phyloP scores from a whole-genome alignment of 371 early-diverging fungal genomes.

The Parasitella parasitica region DNA sequence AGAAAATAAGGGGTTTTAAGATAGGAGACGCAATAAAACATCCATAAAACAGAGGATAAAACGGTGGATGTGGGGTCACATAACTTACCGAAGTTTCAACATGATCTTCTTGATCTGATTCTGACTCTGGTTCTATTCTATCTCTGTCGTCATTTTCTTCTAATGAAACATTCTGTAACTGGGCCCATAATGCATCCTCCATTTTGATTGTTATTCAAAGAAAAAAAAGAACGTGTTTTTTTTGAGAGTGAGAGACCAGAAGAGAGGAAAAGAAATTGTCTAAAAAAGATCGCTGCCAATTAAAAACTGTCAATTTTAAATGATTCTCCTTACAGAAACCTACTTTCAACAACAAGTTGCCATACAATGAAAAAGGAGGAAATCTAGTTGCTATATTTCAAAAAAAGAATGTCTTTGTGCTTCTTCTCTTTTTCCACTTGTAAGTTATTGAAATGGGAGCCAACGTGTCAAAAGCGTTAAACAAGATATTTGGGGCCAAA shows the following conservation, averaged over 20 bases:
- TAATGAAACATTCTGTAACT: conserved; percentile 25
- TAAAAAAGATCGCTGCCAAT: not conserved
- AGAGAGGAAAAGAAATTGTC: not conserved
- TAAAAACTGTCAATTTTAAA: not conserved
- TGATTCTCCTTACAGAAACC: not conserved
- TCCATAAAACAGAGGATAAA: not conserved
- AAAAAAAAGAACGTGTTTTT: not conserved
- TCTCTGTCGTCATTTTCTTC: conserved; percentile 21
- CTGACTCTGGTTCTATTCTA: conserved; percentile 22
- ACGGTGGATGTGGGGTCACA: not conserved
- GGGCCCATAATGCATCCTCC: conserved; percentile 41
- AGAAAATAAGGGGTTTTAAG: not conserved
- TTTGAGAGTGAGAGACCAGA: too few species aligned
- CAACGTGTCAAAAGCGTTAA: conserved; percentile 55
- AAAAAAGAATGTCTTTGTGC: not conserved
- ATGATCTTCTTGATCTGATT: conserved; percentile 8
- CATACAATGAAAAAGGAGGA: conserved; percentile 2
- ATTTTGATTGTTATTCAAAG: conserved; percentile 10
- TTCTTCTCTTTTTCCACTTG: not conserved
- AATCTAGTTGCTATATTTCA: not conserved
- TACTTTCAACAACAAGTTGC: not conserved
- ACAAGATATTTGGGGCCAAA: conserved; percentile 76
- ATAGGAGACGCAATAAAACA: not conserved
- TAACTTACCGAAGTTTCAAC: not conserved
- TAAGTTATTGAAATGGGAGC: conserved; percentile 47